phyloP scores from a whole-genome alignment of 2,329 filamentous ascomycete species.

The Coniochaeta sp. region DNA sequence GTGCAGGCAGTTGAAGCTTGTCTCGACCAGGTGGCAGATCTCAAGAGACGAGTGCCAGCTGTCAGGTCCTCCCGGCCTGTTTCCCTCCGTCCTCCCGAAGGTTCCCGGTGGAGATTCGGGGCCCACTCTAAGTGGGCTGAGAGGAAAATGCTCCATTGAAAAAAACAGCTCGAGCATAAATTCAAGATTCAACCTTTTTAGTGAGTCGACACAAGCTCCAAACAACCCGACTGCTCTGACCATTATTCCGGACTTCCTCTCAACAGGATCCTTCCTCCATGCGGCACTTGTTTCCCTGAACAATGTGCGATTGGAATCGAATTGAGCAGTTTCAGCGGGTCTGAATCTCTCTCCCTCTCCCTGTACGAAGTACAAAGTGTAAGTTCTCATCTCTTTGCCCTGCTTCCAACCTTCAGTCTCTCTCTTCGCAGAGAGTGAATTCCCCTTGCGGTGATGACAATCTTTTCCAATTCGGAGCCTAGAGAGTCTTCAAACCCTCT shows the following conservation, averaged over 20 bases:
- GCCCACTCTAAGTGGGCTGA: not conserved
- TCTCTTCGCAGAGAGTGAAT: not conserved
- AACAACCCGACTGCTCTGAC: not conserved
- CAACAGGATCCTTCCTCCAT: not conserved
- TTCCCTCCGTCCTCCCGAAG: not conserved
- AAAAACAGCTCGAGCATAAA: not conserved
- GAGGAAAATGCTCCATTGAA: too few relatives aligned
- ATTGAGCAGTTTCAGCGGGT: not conserved
- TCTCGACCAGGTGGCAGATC: too few relatives aligned
- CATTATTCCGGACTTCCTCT: not conserved
- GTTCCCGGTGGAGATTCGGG: not conserved
- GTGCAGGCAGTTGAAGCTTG: too few relatives aligned
- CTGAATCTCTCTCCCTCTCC: too few relatives aligned
- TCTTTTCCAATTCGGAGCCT: slow-evolving; percentile 34
- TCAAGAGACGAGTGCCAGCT: too few relatives aligned
- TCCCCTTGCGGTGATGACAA: slow-evolving; percentile 52
- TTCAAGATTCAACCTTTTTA: not conserved
- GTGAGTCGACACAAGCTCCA: not conserved
- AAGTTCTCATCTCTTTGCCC: not conserved
- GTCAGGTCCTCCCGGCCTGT: not conserved
- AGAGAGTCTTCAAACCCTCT: slow-evolving; percentile 54
- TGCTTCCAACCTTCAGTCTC: not conserved
- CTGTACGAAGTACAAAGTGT: too few relatives aligned
- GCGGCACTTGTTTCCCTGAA: not conserved
- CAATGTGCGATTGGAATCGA: slow-evolving; percentile 3